Conservation (phyloP, 768 basidiomycete species). For the Exsudoporus frostii region DNA sequence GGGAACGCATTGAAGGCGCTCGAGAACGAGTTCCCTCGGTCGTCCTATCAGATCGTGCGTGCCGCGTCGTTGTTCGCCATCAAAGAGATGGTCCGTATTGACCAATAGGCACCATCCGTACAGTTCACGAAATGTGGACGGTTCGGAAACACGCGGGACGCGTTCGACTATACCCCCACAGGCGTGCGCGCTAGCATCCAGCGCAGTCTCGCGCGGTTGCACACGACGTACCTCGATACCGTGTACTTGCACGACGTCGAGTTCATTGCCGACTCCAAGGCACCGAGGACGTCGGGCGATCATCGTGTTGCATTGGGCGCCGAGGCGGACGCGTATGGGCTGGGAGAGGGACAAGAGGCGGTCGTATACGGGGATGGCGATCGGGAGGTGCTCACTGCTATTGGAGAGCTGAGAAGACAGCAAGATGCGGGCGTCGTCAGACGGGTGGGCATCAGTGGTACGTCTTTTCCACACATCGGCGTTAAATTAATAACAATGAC, state of each 20-base stretch:
- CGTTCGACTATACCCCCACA: constrained; percentile 72
- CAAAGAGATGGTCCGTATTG: neutral
- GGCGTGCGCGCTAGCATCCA: constrained; percentile 64
- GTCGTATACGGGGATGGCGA: constrained; percentile 68
- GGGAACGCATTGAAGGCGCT: constrained; percentile 63
- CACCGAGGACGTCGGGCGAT: constrained; percentile 51
- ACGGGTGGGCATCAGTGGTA: constrained; percentile 79
- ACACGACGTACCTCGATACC: constrained; percentile 74
- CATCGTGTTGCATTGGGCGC: constrained; percentile 51
- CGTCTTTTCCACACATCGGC: neutral
- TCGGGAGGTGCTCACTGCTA: constrained; percentile 63
- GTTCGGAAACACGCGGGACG: constrained; percentile 47
- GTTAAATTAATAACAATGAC: no score
- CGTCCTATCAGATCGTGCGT: constrained; percentile 68
- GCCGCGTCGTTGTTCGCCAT: neutral
- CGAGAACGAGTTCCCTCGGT: constrained; percentile 68
- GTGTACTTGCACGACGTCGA: constrained; percentile 88
- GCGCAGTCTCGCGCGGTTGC: constrained; percentile 63
- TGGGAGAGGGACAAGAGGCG: constrained; percentile 54
- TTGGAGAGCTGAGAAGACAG: constrained; percentile 60
- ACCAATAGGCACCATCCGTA: neutral
- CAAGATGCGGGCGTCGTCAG: constrained; percentile 71
- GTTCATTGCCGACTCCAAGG: constrained; percentile 57
- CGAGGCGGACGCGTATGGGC: constrained; percentile 62
- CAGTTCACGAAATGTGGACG: constrained; percentile 89